Evolutionary conservation across 768 basidiomycete genomes (phyloP).

Genomic region (Phaeolepiota aurea): DNA sequence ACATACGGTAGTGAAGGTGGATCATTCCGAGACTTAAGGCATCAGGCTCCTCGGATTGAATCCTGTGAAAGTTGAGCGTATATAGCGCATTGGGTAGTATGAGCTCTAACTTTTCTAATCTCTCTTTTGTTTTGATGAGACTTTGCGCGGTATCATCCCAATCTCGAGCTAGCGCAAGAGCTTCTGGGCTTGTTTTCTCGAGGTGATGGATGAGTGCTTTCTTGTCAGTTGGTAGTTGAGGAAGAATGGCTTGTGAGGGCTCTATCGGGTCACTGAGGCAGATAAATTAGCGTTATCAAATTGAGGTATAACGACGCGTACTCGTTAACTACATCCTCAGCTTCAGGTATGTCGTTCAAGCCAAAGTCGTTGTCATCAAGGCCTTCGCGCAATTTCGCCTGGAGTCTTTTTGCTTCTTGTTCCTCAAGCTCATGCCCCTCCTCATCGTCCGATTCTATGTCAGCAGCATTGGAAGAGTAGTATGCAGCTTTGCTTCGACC

Average conservation of each 20-base stretch:
- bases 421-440: conserved; percentile 86
- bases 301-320: conserved; percentile 14
- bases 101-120: conserved; percentile 42
- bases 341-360: conserved; percentile 50
- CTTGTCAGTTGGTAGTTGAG: conserved; percentile 45
- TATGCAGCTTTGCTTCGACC: conserved; percentile 73
- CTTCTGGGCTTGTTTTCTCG: conserved; percentile 70
- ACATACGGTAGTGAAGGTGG: conserved; percentile 86
- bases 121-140: conserved; percentile 43
- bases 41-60: conserved; percentile 39
- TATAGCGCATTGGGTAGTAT: neutral
- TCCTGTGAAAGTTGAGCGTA: conserved; percentile 23
- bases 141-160: conserved; percentile 65
- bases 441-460: conserved; percentile 81
- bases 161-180: conserved; percentile 73
- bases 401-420: conserved; percentile 76
- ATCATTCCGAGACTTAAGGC: conserved; percentile 59
- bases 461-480: conserved; percentile 78
- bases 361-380: conserved; percentile 83
- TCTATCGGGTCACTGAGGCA: conserved; percentile 29
- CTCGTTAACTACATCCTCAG: conserved; percentile 22
- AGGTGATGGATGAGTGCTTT: conserved; percentile 54
- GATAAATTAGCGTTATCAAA: neutral
- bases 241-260: conserved; percentile 21
- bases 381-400: conserved; percentile 62